phyloP scores from a whole-genome alignment of 768 basidiomycete species.

The Gloeostereum incarnatum region DNA sequence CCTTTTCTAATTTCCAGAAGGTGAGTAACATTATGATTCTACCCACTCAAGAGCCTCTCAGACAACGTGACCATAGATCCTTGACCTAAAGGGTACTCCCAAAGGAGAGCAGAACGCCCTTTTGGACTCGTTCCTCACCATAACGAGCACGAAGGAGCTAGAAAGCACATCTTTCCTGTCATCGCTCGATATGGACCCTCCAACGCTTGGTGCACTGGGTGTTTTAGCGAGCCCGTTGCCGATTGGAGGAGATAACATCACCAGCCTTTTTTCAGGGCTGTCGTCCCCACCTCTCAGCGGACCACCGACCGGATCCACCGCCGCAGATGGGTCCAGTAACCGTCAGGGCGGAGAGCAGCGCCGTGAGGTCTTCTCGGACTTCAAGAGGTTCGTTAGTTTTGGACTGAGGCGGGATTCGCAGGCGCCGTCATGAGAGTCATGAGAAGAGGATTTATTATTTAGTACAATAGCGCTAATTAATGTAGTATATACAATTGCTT shows the following conservation, averaged over 20 bases:
- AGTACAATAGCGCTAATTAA: no score
- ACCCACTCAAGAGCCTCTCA: neutral
- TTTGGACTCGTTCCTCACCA: slow-evolving; percentile 84
- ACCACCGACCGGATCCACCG: slow-evolving; percentile 52
- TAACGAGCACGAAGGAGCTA: slow-evolving; percentile 85
- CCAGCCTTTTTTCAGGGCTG: slow-evolving; percentile 48
- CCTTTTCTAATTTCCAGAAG: slow-evolving; percentile 98
- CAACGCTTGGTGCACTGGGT: slow-evolving; percentile 33
- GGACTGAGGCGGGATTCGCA: slow-evolving; percentile 67
- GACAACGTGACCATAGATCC: slow-evolving; percentile 42
- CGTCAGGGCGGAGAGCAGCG: slow-evolving; percentile 37
- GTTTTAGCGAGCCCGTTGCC: slow-evolving; percentile 56
- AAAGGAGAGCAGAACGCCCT: slow-evolving; percentile 82
- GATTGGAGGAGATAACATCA: slow-evolving; percentile 17
- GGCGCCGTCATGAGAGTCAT: slow-evolving; percentile 4
- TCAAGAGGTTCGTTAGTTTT: slow-evolving; percentile 83
- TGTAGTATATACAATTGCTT: no score
- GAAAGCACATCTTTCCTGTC: slow-evolving; percentile 89
- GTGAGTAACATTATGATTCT: slow-evolving; percentile 24
- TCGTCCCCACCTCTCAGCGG: slow-evolving; percentile 56
- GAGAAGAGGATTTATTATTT: no score
- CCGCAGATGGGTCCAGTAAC: slow-evolving; percentile 25
- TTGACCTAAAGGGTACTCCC: slow-evolving; percentile 91
- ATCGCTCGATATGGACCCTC: slow-evolving; percentile 92
- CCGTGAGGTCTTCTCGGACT: slow-evolving; percentile 82